Percentiles rank a stretch among this genome's conserved stretches.
Evolutionary conservation across 163 green algal species (phyloP).

Genomic region (Prototheca stagnorum): DNA sequence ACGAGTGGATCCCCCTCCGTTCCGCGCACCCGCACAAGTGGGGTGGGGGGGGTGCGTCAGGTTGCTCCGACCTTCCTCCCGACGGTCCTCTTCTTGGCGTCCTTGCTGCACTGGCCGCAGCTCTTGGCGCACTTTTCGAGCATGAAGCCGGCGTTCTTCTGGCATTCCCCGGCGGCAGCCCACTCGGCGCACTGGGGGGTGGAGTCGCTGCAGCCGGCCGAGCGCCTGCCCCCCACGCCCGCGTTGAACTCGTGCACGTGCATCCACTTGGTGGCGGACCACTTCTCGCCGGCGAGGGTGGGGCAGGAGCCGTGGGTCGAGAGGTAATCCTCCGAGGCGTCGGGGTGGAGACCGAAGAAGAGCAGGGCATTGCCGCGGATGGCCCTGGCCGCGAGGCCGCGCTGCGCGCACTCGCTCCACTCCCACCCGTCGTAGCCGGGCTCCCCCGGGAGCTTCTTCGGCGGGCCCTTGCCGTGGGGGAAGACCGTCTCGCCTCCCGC

Average conservation of each 20-base stretch:
- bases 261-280: conserved; percentile 68
- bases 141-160: conserved; percentile 12
- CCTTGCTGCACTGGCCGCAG: background rate
- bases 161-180: conserved; percentile 13
- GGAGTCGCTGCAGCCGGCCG: conserved; percentile 6
- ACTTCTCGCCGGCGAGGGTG: conserved; percentile 56
- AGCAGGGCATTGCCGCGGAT: conserved; percentile 52
- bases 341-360: conserved; percentile 62
- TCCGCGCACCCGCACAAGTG: too few relatives aligned
- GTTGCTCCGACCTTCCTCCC: too few relatives aligned
- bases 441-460: too few relatives aligned
- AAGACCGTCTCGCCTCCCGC: conserved; percentile 45
- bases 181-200: conserved; percentile 17
- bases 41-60: too few relatives aligned
- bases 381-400: conserved; percentile 55
- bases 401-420: conserved; percentile 48
- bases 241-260: conserved; percentile 23
- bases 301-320: conserved; percentile 61
- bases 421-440: background rate
- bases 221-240: background rate
- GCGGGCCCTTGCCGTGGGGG: conserved; percentile 5
- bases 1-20: too few relatives aligned
- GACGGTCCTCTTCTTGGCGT: too few relatives aligned
- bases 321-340: conserved; percentile 38
- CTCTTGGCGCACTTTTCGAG: conserved; percentile 2